phyloP scores from a whole-genome alignment of 1,139 yeast species.

The Meyerozyma guilliermondii region DNA sequence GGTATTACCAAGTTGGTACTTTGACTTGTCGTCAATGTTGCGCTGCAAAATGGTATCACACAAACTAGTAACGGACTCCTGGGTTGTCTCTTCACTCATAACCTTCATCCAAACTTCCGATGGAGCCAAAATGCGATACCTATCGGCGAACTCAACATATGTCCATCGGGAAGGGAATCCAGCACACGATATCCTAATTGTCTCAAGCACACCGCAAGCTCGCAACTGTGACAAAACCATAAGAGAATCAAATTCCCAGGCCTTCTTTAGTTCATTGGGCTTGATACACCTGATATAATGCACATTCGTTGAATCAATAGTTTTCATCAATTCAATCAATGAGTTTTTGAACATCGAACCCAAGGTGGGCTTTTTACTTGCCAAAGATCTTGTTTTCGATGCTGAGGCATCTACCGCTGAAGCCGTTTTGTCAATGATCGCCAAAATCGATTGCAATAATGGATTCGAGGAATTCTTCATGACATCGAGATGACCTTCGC shows the following conservation, averaged over 20 bases:
- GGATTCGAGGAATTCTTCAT: slow-evolving; percentile 64
- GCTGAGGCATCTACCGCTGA: slow-evolving; percentile 43
- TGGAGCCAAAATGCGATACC: slow-evolving; percentile 78
- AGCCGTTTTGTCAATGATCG: slow-evolving; percentile 60
- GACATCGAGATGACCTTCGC: slow-evolving; percentile 90
- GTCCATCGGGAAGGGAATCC: slow-evolving; percentile 98
- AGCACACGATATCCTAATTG: slow-evolving; percentile 93
- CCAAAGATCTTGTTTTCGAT: slow-evolving; percentile 28
- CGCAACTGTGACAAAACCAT: slow-evolving; percentile 94
- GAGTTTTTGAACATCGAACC: slow-evolving; percentile 94
- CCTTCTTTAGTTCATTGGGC: slow-evolving; percentile 89
- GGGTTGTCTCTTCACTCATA: slow-evolving; percentile 50
- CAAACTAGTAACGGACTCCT: slow-evolving; percentile 54
- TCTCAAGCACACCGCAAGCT: slow-evolving; percentile 98
- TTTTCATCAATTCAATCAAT: slow-evolving; percentile 85
- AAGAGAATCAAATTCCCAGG: slow-evolving; percentile 94
- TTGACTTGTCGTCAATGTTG: slow-evolving; percentile 58
- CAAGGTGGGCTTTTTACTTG: slow-evolving; percentile 81
- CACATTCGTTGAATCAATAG: slow-evolving; percentile 90
- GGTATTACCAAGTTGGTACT: slow-evolving; percentile 83
- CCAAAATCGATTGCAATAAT: slow-evolving; percentile 59
- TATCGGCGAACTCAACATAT: slow-evolving; percentile 85
- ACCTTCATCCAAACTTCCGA: slow-evolving; percentile 66
- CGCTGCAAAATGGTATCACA: slow-evolving; percentile 63
- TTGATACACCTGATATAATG: slow-evolving; percentile 97